Conservation (phyloP, 164 flowering plant genomes). For the Chimonanthus praecox region DNA sequence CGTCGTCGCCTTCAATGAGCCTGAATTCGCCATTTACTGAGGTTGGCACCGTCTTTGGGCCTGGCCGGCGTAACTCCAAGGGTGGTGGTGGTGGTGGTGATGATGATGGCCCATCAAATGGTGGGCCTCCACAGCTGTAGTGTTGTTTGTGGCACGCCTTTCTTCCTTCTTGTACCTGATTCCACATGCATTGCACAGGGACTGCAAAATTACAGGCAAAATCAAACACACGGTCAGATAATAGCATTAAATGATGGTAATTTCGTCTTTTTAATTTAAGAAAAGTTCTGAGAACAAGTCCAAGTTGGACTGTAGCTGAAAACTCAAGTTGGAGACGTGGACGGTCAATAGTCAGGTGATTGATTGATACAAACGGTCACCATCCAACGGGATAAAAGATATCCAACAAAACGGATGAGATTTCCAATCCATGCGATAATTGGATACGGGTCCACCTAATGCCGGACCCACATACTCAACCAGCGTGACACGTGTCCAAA, state of each 20-base stretch:
- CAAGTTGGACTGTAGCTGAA: too few species aligned
- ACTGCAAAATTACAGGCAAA: slow-evolving; percentile 35
- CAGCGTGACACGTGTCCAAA: neutral
- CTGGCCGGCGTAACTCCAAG: slow-evolving; percentile 32
- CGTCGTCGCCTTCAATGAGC: slow-evolving; percentile 41
- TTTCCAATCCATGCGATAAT: too few species aligned
- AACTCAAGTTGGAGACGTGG: too few species aligned
- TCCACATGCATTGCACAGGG: slow-evolving; percentile 98
- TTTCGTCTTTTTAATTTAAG: too few species aligned
- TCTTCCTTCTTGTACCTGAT: slow-evolving; percentile 98
- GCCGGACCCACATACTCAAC: neutral
- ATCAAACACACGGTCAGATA: too few species aligned
- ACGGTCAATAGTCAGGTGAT: too few species aligned
- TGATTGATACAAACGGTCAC: too few species aligned
- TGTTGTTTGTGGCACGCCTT: slow-evolving; percentile 61
- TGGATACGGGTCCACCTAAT: neutral
- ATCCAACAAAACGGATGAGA: too few species aligned
- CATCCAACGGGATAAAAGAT: too few species aligned
- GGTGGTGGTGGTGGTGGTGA: slow-evolving; percentile 14
- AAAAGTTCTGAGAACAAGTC: too few species aligned
- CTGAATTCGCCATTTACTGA: slow-evolving; percentile 40
- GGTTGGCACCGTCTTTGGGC: slow-evolving; percentile 31
- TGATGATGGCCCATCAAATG: slow-evolving; percentile 21
- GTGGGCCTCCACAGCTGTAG: slow-evolving; percentile 28
- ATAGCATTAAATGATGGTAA: too few species aligned